Percentiles rank a stretch among this genome's conserved stretches.
phyloP scores from a whole-genome alignment of 2,329 filamentous ascomycete genomes.

The Aspergillus fructus region DNA sequence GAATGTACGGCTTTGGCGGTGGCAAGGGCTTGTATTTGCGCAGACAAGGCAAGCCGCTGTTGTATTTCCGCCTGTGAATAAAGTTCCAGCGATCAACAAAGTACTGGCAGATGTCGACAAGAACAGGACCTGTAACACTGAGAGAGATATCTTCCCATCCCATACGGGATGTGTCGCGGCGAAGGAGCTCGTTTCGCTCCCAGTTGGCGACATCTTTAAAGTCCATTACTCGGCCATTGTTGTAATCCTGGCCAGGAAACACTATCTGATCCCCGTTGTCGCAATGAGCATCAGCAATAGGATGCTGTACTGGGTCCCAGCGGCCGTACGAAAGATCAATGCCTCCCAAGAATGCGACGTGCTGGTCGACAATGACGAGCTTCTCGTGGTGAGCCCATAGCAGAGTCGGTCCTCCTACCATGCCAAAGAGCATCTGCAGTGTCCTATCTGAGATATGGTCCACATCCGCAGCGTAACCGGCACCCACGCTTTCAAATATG shows the following conservation, averaged over 20 bases:
- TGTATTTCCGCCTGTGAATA: not conserved
- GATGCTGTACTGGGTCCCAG: not conserved
- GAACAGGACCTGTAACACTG: not conserved
- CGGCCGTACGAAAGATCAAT: not conserved
- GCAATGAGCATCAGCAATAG: not conserved
- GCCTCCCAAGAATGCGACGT: not conserved
- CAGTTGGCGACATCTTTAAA: not conserved
- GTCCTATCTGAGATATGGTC: not conserved
- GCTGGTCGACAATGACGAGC: not conserved
- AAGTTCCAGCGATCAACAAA: slow-evolving; percentile 1
- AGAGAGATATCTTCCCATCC: slow-evolving; percentile 1
- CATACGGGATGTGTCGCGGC: not conserved
- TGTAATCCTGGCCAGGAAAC: not conserved
- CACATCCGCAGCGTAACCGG: not conserved
- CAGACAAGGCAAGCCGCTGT: not conserved
- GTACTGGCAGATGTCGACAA: not conserved
- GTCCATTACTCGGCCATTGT: not conserved
- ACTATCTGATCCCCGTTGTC: not conserved
- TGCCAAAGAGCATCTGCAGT: not conserved
- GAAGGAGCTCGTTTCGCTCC: not conserved
- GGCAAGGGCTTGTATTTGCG: not conserved
- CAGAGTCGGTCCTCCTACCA: not conserved
- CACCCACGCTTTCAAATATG: not conserved
- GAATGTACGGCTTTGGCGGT: not conserved
- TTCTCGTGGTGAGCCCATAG: slow-evolving; percentile 1